Percentiles rank a stretch among this genome's conserved stretches.
Conservation (phyloP, 441 rosid genomes). For the Codiaeum variegatum region DNA sequence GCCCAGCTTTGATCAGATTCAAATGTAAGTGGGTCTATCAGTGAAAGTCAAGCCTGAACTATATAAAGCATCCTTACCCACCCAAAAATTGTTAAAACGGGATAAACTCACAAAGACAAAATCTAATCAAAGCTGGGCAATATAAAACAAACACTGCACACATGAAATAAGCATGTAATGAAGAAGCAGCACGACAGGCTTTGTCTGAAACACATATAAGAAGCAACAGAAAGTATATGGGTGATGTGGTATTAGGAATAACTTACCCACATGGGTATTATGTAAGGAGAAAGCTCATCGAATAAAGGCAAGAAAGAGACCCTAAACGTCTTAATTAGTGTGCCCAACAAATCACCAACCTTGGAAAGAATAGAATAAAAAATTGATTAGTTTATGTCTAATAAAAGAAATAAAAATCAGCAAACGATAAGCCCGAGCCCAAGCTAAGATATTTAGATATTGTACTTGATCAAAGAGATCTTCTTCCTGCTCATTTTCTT, state of each 20-base stretch:
- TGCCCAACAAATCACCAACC: slow-evolving; percentile 93
- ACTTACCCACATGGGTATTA: slow-evolving; percentile 96
- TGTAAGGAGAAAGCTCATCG: slow-evolving; percentile 77
- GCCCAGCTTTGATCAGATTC: not conserved
- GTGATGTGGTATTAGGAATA: not conserved
- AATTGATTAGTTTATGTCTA: not conserved
- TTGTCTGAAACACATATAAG: not conserved
- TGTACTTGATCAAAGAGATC: slow-evolving; percentile 94
- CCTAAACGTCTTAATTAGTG: slow-evolving; percentile 76
- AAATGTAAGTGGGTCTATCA: not conserved
- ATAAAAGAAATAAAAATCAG: not conserved
- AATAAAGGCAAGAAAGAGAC: slow-evolving; percentile 82
- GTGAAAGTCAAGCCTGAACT: not conserved
- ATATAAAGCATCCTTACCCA: slow-evolving; percentile 8
- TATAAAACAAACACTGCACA: not conserved
- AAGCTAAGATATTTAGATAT: not conserved
- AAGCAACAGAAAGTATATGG: not conserved
- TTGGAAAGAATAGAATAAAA: slow-evolving; percentile 25
- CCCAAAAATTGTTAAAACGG: not conserved
- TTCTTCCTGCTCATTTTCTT: slow-evolving; percentile 98
- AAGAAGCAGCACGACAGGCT: slow-evolving; percentile 1
- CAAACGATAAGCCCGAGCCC: slow-evolving; percentile 4
- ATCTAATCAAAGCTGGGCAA: not conserved
- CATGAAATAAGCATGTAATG: not conserved
- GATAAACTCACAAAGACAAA: not conserved